Evolutionary conservation across 108 stramenopile genomes (phyloP).

Genomic region (Fistulifera pelliculosa): DNA sequence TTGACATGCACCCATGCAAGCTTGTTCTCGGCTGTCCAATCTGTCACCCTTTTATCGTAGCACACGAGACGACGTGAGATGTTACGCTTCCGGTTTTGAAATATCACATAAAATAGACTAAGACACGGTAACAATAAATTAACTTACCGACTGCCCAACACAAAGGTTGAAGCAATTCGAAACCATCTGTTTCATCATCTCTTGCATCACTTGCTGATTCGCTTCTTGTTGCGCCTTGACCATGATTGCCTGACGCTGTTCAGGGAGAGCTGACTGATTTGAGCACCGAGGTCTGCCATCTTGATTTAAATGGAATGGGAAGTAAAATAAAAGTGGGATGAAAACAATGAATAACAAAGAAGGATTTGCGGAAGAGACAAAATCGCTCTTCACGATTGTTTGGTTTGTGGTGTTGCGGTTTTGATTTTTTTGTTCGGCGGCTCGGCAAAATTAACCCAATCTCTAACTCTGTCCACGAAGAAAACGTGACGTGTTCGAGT

Average conservation of each 20-base stretch:
- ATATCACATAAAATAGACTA: background rate
- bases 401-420: too few species aligned
- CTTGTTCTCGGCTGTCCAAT: constrained; percentile 63
- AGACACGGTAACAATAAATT: too few species aligned
- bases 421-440: too few species aligned
- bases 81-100: background rate
- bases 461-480: too few species aligned
- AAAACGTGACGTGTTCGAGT: too few species aligned
- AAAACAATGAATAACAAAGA: too few species aligned
- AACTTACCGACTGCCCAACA: constrained; percentile 67
- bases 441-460: too few species aligned
- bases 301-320: background rate
- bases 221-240: constrained; percentile 73
- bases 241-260: constrained; percentile 74
- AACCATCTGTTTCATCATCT: constrained; percentile 76
- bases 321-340: too few species aligned
- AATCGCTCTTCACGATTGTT: too few species aligned
- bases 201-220: constrained; percentile 77
- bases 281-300: constrained; percentile 11
- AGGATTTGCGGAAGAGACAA: too few species aligned
- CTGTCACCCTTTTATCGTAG: constrained; percentile 43
- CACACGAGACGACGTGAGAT: background rate
- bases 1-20: constrained; percentile 77
- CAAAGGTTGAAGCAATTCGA: constrained; percentile 70
- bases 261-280: constrained; percentile 49